These are phyloP conservation scores for Tephrocybe sp. DNA, from an alignment of 768 basidiomycete genomes.

Conservation along the genomic window DNA sequence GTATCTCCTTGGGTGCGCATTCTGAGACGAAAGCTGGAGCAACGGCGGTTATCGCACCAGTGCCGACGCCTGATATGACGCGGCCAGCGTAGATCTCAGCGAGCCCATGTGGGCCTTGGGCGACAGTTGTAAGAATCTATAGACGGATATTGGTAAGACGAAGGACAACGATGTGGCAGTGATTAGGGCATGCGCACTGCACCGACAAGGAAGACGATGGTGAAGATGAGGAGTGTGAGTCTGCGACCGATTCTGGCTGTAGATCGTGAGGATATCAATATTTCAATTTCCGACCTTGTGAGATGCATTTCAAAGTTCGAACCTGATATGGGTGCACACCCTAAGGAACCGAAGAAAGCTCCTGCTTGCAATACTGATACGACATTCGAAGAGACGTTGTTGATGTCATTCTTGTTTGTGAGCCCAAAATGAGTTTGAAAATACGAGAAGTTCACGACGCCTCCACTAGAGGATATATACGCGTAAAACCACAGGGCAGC, in stretches of 20 bases:
- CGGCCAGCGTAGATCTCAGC: slow-evolving; percentile 79
- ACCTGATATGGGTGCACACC: slow-evolving; percentile 73
- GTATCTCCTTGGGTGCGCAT: slow-evolving; percentile 83
- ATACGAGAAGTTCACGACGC: slow-evolving; percentile 33
- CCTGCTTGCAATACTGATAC: slow-evolving; percentile 88
- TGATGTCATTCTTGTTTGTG: slow-evolving; percentile 31
- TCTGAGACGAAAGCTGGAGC: slow-evolving; percentile 88
- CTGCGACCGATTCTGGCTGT: slow-evolving; percentile 72
- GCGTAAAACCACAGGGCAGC: neutral
- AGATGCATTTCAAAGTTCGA: neutral
- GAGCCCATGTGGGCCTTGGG: slow-evolving; percentile 58
- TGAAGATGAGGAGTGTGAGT: slow-evolving; percentile 59
- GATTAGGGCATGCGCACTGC: slow-evolving; percentile 46
- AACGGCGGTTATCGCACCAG: slow-evolving; percentile 80
- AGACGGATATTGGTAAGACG: too few species aligned
- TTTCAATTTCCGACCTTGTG: neutral
- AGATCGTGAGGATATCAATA: neutral
- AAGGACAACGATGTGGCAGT: too few species aligned
- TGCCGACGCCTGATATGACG: slow-evolving; percentile 79
- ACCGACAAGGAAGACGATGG: slow-evolving; percentile 66
- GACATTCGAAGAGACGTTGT: slow-evolving; percentile 73
- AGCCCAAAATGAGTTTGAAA: slow-evolving; percentile 68
- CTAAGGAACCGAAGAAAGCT: slow-evolving; percentile 84
- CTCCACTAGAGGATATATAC: slow-evolving; percentile 10
- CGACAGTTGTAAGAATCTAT: slow-evolving; percentile 73